phyloP scores from a whole-genome alignment of 2,329 filamentous ascomycete species.

The Endothia cerciana region DNA sequence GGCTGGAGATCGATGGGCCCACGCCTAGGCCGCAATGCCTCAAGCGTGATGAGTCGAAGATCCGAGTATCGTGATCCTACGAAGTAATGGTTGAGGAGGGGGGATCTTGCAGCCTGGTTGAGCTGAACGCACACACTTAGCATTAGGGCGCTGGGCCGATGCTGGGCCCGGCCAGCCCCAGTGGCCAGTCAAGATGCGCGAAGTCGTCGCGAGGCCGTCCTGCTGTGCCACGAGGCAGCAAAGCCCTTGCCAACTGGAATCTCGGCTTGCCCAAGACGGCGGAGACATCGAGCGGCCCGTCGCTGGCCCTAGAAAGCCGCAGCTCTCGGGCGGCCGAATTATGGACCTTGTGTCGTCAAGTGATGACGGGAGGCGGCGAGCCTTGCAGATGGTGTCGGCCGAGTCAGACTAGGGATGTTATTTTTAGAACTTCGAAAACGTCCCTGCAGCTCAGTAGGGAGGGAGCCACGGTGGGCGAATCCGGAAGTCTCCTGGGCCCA shows the following conservation, averaged over 20 bases:
- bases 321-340: no score
- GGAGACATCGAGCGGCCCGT: neutral
- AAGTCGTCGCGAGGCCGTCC: neutral
- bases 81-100: no score
- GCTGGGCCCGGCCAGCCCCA: neutral
- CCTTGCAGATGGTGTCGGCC: no score
- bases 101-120: neutral
- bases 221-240: neutral
- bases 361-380: no score
- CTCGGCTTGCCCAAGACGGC: neutral
- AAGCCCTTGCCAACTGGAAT: neutral
- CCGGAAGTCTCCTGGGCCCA: neutral
- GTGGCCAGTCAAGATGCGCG: neutral
- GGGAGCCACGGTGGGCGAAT: slow-evolving; percentile 4
- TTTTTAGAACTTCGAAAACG: slow-evolving; percentile 4
- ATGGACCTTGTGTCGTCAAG: no score
- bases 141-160: neutral
- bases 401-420: neutral
- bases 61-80: no score
- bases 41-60: no score
- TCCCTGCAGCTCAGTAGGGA: neutral
- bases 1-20: neutral
- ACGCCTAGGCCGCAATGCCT: no score
- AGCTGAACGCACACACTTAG: neutral
- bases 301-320: neutral